phyloP scores from a whole-genome alignment of 176 grass and related monocot genomes.

The Musa schizocarpa region DNA sequence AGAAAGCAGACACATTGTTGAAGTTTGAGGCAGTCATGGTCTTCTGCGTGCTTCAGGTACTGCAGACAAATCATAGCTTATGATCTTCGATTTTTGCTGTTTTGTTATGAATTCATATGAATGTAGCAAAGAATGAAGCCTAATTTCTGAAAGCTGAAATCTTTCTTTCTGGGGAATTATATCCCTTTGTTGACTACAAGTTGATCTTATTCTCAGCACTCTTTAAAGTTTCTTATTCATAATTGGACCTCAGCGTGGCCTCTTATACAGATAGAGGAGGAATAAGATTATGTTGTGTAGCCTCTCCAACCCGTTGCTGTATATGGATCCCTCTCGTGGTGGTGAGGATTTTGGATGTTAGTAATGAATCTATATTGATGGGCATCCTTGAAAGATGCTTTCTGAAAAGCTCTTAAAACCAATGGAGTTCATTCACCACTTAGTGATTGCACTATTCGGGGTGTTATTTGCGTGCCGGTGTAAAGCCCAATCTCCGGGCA shows the following conservation, averaged over 20 bases:
- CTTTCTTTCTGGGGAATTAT: neutral
- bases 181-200: too few species aligned
- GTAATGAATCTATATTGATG: neutral
- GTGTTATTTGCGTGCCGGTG: constrained; percentile 16
- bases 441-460: constrained; percentile 19
- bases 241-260: too few species aligned
- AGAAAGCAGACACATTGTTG: neutral
- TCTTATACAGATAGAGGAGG: too few species aligned
- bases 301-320: too few species aligned
- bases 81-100: neutral
- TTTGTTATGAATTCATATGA: neutral
- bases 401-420: neutral
- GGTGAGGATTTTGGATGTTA: neutral
- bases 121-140: neutral
- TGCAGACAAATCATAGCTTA: neutral
- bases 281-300: neutral
- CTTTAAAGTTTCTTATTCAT: too few species aligned
- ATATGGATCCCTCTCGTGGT: neutral
- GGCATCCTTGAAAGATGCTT: neutral
- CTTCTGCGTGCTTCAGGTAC: neutral
- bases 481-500: constrained; percentile 22
- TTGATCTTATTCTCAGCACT: neutral
- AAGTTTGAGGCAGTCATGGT: neutral
- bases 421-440: constrained; percentile 24
- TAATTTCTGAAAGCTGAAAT: neutral